Percentiles rank a stretch among this genome's conserved stretches.
Evolutionary conservation across 805 yeast species (phyloP).

Genomic region (Metschnikowia sp.): DNA sequence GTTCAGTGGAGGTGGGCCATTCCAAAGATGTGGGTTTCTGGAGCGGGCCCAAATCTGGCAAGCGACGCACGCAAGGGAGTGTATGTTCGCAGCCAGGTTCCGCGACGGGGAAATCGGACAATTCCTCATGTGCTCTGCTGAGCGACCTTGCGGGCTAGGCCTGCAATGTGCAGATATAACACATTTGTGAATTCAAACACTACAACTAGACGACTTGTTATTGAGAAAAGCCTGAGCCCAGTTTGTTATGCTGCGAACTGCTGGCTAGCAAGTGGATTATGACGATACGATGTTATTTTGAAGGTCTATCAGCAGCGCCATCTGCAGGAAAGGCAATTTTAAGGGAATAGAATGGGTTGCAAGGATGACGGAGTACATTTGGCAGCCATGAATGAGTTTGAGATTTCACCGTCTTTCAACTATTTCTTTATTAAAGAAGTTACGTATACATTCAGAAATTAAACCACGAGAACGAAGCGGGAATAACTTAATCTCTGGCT

Average conservation of each 20-base stretch:
- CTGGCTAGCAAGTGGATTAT: too few species aligned
- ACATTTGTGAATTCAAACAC: too few species aligned
- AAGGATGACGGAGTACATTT: too few species aligned
- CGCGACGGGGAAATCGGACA: too few species aligned
- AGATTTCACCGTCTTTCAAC: constrained; percentile 1
- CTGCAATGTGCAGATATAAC: too few species aligned
- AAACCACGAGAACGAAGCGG: constrained; percentile 11
- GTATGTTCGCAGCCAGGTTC: too few species aligned
- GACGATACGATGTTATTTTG: neutral
- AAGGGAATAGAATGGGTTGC: neutral
- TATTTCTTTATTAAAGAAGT: constrained; percentile 17
- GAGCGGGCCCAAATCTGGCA: neutral
- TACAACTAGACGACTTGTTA: too few species aligned
- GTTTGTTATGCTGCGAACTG: too few species aligned
- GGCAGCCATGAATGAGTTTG: neutral
- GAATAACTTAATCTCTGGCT: constrained; percentile 44
- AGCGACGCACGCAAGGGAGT: neutral
- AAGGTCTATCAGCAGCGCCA: neutral
- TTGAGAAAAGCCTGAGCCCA: too few species aligned
- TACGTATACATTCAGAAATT: constrained; percentile 17
- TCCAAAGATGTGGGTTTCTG: neutral
- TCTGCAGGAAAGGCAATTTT: neutral
- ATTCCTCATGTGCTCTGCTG: too few species aligned
- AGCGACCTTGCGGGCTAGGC: too few species aligned
- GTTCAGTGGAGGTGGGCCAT: too few species aligned